Evolutionary conservation across 495 filamentous ascomycete genomes (phyloP).

Genomic region (Trichoderma asperelloides): DNA sequence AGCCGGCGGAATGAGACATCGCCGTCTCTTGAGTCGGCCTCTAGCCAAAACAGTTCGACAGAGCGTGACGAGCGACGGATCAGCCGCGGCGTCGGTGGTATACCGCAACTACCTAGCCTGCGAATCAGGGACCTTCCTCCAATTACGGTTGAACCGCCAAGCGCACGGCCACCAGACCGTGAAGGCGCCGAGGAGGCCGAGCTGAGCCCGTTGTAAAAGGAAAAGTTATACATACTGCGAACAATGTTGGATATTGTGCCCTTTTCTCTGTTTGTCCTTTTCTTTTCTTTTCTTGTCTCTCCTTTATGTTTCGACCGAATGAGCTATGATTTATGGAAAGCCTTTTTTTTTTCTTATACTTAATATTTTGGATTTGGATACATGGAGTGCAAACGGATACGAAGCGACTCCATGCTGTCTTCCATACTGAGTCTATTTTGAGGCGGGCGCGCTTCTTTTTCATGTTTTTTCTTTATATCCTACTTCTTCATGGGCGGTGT

Average conservation of each 20-base stretch:
- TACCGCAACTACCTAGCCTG: conserved; percentile 36
- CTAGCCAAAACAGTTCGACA: conserved; percentile 11
- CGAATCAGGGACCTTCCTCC: conserved; percentile 34
- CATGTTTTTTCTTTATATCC: background rate
- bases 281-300: background rate
- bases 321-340: background rate
- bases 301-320: background rate
- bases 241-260: background rate
- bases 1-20: conserved; percentile 9
- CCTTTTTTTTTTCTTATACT: background rate
- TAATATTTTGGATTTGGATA: background rate
- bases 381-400: background rate
- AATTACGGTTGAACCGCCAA: conserved; percentile 45
- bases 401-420: background rate
- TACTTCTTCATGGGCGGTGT: background rate
- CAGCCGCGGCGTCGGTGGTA: conserved; percentile 25
- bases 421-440: background rate
- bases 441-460: background rate
- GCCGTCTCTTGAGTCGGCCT: conserved; percentile 14
- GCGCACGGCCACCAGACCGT: conserved; percentile 22
- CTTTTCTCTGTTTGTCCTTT: background rate
- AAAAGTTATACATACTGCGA: background rate
- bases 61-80: conserved; percentile 12
- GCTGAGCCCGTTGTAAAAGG: background rate
- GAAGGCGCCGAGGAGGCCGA: background rate